These are phyloP conservation scores for Lodderomyces elongisporus DNA, from an alignment of 1,139 yeast genomes.

Conservation along the genomic window DNA sequence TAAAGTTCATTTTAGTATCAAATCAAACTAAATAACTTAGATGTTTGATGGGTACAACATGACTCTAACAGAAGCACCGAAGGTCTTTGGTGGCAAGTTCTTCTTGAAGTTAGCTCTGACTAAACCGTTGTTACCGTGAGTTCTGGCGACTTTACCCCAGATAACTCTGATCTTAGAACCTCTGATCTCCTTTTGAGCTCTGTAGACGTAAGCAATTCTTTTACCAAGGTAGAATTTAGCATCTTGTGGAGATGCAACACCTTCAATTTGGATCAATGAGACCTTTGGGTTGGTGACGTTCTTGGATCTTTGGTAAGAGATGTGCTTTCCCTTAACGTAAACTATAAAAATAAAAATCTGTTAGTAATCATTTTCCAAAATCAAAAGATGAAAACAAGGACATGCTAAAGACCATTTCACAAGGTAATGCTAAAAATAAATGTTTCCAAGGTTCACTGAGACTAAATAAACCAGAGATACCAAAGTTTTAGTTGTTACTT, in stretches of 20 bases:
- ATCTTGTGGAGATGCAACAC: slow-evolving; percentile 85
- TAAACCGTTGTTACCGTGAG: slow-evolving; percentile 98
- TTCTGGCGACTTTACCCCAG: slow-evolving; percentile 98
- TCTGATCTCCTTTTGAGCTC: slow-evolving; percentile 96
- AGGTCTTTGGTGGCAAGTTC: slow-evolving; percentile 99
- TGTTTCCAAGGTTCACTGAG: too few relatives aligned
- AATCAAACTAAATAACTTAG: slow-evolving; percentile 40
- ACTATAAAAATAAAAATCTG: slow-evolving; percentile 45
- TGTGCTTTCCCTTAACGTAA: slow-evolving; percentile 99
- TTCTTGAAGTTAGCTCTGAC: slow-evolving; percentile 99
- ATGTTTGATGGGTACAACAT: slow-evolving; percentile 99
- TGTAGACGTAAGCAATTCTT: slow-evolving; percentile 99
- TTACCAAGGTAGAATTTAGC: slow-evolving; percentile 99
- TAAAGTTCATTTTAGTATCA: neutral
- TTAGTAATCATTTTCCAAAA: neutral
- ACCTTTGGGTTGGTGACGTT: slow-evolving; percentile 97
- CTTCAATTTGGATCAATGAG: slow-evolving; percentile 95
- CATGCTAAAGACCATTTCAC: too few relatives aligned
- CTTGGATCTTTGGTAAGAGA: slow-evolving; percentile 99
- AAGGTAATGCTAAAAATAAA: too few relatives aligned
- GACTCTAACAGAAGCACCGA: slow-evolving; percentile 99
- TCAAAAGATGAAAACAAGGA: neutral
- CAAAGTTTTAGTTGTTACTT: too few relatives aligned
- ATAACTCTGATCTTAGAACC: slow-evolving; percentile 99
- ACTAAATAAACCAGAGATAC: too few relatives aligned